These are phyloP conservation scores for Cercis canadensis DNA, from an alignment of 306 rosid species.

Conservation along the genomic window DNA sequence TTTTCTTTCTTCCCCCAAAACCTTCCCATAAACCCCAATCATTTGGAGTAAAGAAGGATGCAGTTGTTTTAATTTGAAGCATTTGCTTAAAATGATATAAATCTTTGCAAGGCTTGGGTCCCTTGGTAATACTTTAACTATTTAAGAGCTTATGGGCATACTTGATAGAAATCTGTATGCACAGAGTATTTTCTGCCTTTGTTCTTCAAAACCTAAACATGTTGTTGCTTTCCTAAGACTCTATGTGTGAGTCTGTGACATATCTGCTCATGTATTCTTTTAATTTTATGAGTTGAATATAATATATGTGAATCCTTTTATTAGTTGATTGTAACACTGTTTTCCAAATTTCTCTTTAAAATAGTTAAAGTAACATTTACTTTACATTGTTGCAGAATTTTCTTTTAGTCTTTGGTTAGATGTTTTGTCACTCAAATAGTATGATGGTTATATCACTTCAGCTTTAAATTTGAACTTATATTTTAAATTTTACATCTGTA, in stretches of 20 bases:
- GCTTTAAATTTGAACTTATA: constrained; percentile 13
- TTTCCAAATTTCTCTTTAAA: constrained; percentile 17
- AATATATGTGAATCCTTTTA: neutral
- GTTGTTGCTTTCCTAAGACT: constrained; percentile 6
- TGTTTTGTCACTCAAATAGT: constrained; percentile 32
- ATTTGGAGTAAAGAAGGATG: too few relatives aligned
- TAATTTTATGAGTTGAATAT: neutral
- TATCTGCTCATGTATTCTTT: neutral
- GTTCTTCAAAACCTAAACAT: constrained; percentile 1
- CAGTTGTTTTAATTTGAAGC: too few relatives aligned
- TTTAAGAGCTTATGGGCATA: neutral
- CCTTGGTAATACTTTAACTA: constrained; percentile 3
- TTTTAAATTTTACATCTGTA: neutral
- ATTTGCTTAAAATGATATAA: constrained; percentile 4
- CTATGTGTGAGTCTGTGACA: neutral
- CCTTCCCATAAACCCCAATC: neutral
- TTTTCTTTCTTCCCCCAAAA: too few relatives aligned
- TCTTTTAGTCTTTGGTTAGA: constrained; percentile 11
- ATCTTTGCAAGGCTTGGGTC: neutral
- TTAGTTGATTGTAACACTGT: constrained; percentile 23
- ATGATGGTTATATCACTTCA: constrained; percentile 6
- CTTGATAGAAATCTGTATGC: neutral
- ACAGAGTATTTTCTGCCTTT: neutral
- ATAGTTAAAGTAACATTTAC: constrained; percentile 8
- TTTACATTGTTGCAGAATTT: constrained; percentile 13